phyloP scores from a whole-genome alignment of 208 protist genomes.

The Angomonas deanei region DNA sequence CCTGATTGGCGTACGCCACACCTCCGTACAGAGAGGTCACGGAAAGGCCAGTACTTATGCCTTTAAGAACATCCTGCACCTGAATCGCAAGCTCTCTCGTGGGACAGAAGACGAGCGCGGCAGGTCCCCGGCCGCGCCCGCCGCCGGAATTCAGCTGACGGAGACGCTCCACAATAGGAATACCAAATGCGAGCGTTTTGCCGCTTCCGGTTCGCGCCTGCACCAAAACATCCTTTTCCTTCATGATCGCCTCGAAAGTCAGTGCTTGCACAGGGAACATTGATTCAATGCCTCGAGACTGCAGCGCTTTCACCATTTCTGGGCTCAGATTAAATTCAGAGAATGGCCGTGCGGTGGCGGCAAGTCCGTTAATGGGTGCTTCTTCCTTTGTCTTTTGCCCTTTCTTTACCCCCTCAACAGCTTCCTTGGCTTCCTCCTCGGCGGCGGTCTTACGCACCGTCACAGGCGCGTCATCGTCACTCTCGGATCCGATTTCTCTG shows the following conservation, averaged over 20 bases:
- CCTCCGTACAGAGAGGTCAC: slow-evolving; percentile 93
- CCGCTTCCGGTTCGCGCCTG: slow-evolving; percentile 91
- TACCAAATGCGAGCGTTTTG: slow-evolving; percentile 93
- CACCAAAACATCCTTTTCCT: slow-evolving; percentile 85
- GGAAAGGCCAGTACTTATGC: slow-evolving; percentile 88
- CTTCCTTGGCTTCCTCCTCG: not conserved
- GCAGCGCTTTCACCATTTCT: slow-evolving; percentile 64
- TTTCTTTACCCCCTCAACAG: not conserved
- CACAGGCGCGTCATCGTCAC: slow-evolving; percentile 27
- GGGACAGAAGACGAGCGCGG: slow-evolving; percentile 95
- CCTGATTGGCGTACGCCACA: slow-evolving; percentile 91
- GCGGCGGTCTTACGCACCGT: slow-evolving; percentile 21
- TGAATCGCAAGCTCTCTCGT: slow-evolving; percentile 98
- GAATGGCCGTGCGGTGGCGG: slow-evolving; percentile 55
- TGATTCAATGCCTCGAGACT: slow-evolving; percentile 68
- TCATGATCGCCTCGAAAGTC: slow-evolving; percentile 91
- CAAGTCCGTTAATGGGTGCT: slow-evolving; percentile 66
- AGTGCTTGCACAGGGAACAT: slow-evolving; percentile 92
- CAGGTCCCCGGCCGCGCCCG: slow-evolving; percentile 70
- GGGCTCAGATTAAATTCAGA: slow-evolving; percentile 77
- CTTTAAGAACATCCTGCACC: slow-evolving; percentile 75
- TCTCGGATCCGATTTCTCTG: slow-evolving; percentile 20
- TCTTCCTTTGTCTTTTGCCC: slow-evolving; percentile 18
- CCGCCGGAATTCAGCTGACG: slow-evolving; percentile 14
- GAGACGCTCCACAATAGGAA: slow-evolving; percentile 87